Conservation (phyloP, 495 filamentous ascomycete genomes). For the Neurospora cerealis region DNA sequence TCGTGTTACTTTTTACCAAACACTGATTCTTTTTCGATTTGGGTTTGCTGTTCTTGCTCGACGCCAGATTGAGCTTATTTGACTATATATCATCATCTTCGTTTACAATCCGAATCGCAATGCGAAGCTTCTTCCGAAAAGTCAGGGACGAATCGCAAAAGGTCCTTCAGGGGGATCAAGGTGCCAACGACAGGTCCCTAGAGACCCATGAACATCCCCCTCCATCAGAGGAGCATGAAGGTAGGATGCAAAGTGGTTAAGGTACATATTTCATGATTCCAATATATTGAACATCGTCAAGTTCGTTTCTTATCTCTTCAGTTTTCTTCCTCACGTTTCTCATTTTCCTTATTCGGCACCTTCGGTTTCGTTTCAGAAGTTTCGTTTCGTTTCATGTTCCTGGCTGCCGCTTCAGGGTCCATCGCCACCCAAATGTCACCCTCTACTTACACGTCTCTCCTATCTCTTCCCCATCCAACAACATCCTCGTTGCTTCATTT, state of each 20-base stretch:
- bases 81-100: not conserved
- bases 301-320: not conserved
- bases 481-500: not conserved
- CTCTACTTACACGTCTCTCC: not conserved
- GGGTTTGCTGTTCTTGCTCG: not conserved
- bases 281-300: not conserved
- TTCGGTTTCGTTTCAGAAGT: not conserved
- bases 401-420: not conserved
- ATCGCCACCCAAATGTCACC: not conserved
- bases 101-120: not conserved
- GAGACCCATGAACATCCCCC: not conserved
- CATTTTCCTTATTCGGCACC: not conserved
- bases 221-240: not conserved
- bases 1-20: not conserved
- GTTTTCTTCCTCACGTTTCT: not conserved
- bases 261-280: not conserved
- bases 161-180: not conserved
- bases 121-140: not conserved
- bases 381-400: not conserved
- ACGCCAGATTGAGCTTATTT: not conserved
- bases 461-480: not conserved
- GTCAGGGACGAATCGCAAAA: not conserved
- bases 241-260: not conserved
- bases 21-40: not conserved
- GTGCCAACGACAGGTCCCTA: not conserved